Percentiles rank a stretch among this genome's conserved stretches.
Evolutionary conservation across 2,329 filamentous ascomycete species (phyloP).

Genomic region (Talaromyces amestolkiae): DNA sequence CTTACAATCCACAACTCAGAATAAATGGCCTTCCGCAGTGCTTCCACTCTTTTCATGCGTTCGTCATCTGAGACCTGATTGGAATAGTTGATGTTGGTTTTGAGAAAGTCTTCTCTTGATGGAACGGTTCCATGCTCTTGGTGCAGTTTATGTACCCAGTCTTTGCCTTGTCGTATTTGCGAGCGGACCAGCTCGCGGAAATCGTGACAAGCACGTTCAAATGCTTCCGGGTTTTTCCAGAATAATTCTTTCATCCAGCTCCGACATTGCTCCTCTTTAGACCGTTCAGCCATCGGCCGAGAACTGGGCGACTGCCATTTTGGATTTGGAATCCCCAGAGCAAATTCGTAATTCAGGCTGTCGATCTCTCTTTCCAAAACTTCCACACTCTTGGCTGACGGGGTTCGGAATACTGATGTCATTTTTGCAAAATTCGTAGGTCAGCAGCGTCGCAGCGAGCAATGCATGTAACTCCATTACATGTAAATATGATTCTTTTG

Average conservation of each 20-base stretch:
- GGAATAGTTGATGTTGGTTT: slow-evolving; percentile 18
- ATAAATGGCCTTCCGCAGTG: slow-evolving; percentile 30
- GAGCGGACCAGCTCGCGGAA: slow-evolving; percentile 14
- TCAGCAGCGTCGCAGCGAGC: not conserved
- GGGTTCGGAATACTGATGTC: slow-evolving; percentile 13
- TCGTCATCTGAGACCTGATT: slow-evolving; percentile 23
- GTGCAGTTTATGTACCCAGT: slow-evolving; percentile 28
- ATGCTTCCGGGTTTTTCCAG: slow-evolving; percentile 9
- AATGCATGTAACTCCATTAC: not conserved
- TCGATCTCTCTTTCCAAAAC: slow-evolving; percentile 15
- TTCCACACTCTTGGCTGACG: slow-evolving; percentile 12
- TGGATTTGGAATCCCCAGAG: slow-evolving; percentile 17
- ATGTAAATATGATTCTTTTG: not conserved
- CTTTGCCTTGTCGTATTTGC: slow-evolving; percentile 1
- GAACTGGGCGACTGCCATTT: slow-evolving; percentile 14
- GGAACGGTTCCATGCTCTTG: slow-evolving; percentile 30
- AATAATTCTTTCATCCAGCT: slow-evolving; percentile 14
- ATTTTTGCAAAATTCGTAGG: not conserved
- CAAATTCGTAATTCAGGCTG: slow-evolving; percentile 17
- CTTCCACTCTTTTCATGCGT: slow-evolving; percentile 27
- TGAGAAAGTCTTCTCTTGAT: slow-evolving; percentile 23
- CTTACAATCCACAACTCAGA: slow-evolving; percentile 35
- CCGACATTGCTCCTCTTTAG: slow-evolving; percentile 16
- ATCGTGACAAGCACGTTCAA: slow-evolving; percentile 9
- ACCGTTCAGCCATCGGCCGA: slow-evolving; percentile 7